Percentiles rank a stretch among this genome's conserved stretches.
These are phyloP conservation scores for Podospora fimiseda DNA, from an alignment of 495 filamentous ascomycete species.

Conservation along the genomic window DNA sequence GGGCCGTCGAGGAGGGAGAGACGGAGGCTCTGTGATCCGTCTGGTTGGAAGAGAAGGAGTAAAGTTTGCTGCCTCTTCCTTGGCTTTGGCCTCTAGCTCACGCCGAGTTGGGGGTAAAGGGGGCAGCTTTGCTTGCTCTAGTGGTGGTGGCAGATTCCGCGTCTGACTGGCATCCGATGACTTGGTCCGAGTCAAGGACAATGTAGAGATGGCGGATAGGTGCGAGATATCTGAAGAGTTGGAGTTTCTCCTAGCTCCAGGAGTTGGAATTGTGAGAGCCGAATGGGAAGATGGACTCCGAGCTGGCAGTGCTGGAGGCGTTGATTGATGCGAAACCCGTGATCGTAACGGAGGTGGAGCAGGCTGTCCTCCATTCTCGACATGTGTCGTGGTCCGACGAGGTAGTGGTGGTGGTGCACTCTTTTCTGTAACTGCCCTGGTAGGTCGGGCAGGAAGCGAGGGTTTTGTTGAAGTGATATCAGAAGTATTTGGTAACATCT, in stretches of 20 bases:
- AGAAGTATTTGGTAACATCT: constrained; percentile 12
- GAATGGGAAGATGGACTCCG: constrained; percentile 34
- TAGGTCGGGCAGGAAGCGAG: constrained; percentile 32
- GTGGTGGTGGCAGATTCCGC: constrained; percentile 41
- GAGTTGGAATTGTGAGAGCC: constrained; percentile 10
- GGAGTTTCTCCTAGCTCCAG: constrained; percentile 32
- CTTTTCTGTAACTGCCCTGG: constrained; percentile 19
- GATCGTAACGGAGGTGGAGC: constrained; percentile 34
- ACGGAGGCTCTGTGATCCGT: constrained; percentile 26
- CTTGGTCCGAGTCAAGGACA: constrained; percentile 31
- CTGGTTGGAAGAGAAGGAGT: constrained; percentile 20
- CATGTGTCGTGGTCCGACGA: constrained; percentile 29
- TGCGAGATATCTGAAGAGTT: constrained; percentile 42
- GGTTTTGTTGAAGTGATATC: constrained; percentile 26
- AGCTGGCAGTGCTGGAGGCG: constrained; percentile 36
- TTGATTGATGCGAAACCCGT: constrained; percentile 27
- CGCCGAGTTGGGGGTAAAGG: constrained; percentile 41
- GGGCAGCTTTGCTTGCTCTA: constrained; percentile 45
- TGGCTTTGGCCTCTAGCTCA: constrained; percentile 41
- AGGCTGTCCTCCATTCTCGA: constrained; percentile 5
- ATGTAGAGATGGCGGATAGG: constrained; percentile 35
- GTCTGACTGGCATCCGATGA: constrained; percentile 26
- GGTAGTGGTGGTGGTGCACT: constrained; percentile 34
- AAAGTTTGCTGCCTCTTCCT: constrained; percentile 22
- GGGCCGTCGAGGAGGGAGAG: neutral